These are phyloP conservation scores for Fibroporia radiculosa DNA, from an alignment of 768 basidiomycete species.

Conservation along the genomic window DNA sequence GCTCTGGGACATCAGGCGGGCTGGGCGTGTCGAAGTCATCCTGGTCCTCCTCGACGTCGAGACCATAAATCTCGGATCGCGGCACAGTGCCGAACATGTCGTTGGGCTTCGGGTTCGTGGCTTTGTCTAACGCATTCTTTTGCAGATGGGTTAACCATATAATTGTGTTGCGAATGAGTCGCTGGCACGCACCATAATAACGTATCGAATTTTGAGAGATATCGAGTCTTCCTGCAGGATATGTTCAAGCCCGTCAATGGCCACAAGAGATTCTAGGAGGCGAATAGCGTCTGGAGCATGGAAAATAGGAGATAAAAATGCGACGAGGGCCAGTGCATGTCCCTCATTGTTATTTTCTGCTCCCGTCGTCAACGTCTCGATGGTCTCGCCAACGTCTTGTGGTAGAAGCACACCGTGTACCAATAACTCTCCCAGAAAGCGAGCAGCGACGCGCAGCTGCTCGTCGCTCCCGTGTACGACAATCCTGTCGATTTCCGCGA, in stretches of 20 bases:
- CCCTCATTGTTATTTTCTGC: constrained; percentile 10
- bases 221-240: constrained; percentile 17
- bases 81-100: constrained; percentile 17
- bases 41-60: constrained; percentile 6
- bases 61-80: constrained; percentile 17
- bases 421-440: constrained; percentile 19
- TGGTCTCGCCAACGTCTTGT: constrained; percentile 16
- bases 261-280: constrained; percentile 13
- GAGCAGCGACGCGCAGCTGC: constrained; percentile 3
- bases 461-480: neutral
- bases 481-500: constrained; percentile 8
- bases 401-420: constrained; percentile 15
- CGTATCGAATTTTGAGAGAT: constrained; percentile 15
- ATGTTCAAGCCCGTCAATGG: constrained; percentile 10
- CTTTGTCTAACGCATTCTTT: constrained; percentile 18
- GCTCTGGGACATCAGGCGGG: neutral
- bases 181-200: constrained; percentile 17
- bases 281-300: constrained; percentile 14
- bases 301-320: constrained; percentile 16
- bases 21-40: constrained; percentile 3
- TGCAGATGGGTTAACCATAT: neutral
- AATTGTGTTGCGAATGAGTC: constrained; percentile 9
- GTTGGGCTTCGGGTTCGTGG: constrained; percentile 12
- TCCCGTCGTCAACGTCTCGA: constrained; percentile 11
- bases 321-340: constrained; percentile 11